Base-by-base conservation (phyloP, 768 basidiomycete species). In the Boletus rubroflammeus region DNA sequence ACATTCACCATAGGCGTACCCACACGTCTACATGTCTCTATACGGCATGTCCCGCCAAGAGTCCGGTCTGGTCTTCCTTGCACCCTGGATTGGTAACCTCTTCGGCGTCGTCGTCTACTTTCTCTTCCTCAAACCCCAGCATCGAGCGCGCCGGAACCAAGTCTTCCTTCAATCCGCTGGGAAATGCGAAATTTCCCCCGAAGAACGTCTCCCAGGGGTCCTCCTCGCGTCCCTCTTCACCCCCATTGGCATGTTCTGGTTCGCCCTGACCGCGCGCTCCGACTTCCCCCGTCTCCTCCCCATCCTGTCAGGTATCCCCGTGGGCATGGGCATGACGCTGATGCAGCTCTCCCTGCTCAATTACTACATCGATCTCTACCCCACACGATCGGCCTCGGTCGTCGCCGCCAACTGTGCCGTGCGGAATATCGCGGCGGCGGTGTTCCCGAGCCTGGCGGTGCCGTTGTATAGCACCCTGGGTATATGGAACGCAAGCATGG, bases 311-410 rank as follows among this genome's bases (percentile, higher is more conserved):
- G 67, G 67, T 4, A 52, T 68, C 28, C 67, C 67, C 1, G 47
- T 68, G 3, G 67, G 67, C 13, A 61, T 68, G 43, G 67, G 67
- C 10, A 66, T 68, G 66, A 68, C 67, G 31, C 51, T 66, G 3
- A 45, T 68, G 26, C 67, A 68, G 41, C 60, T 68, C 25, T 66
- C 62, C 8, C 26, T 68, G 41, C 50, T 64, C 52, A 67, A 67
- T 36, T 68, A 67, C 43, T 68, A 67, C 57, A 64, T 67, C 39
- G 67, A 67, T 38, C 66, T 67, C 8, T 67, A 68, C 39, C 67
- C 67, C 15, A 60, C 64, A n/a, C 64, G 59, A 23, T 68, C 67
- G 0, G 67, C 67, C 6, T 68, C 67, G 5, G 67, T 66, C 34
- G 55, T 68, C n/a, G 62, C 67, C 3, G 67, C 66, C 42, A 65